Conservation (phyloP, 495 filamentous ascomycete genomes). For the Clohesyomyces aquaticus region DNA sequence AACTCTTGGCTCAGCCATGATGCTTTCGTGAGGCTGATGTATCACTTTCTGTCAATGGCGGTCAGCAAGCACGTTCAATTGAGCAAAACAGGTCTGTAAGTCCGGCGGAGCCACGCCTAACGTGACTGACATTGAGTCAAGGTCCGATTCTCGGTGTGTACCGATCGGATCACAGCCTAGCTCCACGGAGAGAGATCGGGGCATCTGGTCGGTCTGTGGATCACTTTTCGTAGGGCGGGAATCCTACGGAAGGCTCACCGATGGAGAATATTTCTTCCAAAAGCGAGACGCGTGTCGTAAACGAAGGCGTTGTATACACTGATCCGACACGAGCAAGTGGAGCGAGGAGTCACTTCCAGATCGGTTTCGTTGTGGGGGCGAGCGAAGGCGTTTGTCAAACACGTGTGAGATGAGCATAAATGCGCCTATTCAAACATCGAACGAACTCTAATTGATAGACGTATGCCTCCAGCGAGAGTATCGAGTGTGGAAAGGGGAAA, state of each 20-base stretch:
- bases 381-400: neutral
- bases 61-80: neutral
- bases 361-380: neutral
- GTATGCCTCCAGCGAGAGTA: too few species aligned
- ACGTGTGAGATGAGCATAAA: neutral
- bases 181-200: neutral
- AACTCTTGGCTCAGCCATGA: too few species aligned
- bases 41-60: neutral
- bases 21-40: neutral
- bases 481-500: too few species aligned
- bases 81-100: neutral
- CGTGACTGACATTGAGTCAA: too few species aligned
- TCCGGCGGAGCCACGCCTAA: too few species aligned
- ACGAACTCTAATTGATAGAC: neutral
- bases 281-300: too few species aligned
- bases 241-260: too few species aligned
- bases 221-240: too few species aligned
- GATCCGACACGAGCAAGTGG: too few species aligned
- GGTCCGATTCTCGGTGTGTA: neutral
- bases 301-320: too few species aligned
- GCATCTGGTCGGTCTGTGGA: too few species aligned
- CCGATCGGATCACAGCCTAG: neutral
- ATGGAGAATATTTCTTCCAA: neutral
- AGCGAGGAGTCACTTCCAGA: too few species aligned
- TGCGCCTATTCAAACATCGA: neutral